Evolutionary conservation across 345 rosid genomes (phyloP).

Genomic region (Aquilaria sinensis): DNA sequence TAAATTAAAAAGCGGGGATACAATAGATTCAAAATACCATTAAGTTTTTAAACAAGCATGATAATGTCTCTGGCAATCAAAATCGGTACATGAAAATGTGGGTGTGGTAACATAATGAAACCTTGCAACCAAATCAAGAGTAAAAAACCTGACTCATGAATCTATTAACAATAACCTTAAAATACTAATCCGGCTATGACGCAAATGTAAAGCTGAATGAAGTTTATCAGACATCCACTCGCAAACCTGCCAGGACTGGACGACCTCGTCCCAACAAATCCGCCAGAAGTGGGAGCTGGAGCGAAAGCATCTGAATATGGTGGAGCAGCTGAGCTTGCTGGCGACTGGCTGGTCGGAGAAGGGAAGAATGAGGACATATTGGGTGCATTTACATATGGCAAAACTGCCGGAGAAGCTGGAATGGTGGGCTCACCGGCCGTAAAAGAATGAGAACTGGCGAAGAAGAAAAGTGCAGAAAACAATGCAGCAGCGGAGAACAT

Average conservation of each 20-base stretch:
- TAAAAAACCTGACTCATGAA: too few species aligned
- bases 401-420: constrained; percentile 53
- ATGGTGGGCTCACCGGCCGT: constrained; percentile 29
- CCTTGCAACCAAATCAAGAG: too few species aligned
- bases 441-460: constrained; percentile 13
- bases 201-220: too few species aligned
- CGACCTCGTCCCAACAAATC: constrained; percentile 41
- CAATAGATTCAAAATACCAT: too few species aligned
- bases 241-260: constrained; percentile 21
- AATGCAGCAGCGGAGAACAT: constrained; percentile 19
- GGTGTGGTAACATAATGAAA: too few species aligned
- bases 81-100: too few species aligned
- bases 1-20: too few species aligned
- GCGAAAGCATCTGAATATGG: constrained; percentile 34
- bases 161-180: too few species aligned
- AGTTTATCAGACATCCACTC: constrained; percentile 10
- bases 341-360: constrained; percentile 30
- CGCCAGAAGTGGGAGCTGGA: constrained; percentile 46
- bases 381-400: constrained; percentile 43
- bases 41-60: too few species aligned
- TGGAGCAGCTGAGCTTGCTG: constrained; percentile 24
- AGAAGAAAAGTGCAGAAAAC: constrained; percentile 20
- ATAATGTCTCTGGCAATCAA: too few species aligned
- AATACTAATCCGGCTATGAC: too few species aligned
- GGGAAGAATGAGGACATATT: constrained; percentile 71